phyloP scores from a whole-genome alignment of 1,139 yeast species.

The Geotrichum aggregatum region DNA sequence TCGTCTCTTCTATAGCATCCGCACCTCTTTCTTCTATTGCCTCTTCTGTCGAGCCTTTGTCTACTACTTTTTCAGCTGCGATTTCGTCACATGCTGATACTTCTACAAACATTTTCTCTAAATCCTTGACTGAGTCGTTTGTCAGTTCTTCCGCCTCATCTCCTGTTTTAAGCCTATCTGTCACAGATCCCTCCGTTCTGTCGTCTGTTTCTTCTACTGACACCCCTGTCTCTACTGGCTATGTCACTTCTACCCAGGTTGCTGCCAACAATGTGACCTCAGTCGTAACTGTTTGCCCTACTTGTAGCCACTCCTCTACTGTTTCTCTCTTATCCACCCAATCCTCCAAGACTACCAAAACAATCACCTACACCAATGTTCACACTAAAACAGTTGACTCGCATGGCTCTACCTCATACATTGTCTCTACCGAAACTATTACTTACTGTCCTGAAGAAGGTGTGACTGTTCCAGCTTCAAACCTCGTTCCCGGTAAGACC shows the following conservation, averaged over 20 bases:
- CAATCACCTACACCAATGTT: constrained; percentile 20
- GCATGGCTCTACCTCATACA: constrained; percentile 17
- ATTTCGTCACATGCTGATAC: background rate
- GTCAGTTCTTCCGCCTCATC: too few species aligned
- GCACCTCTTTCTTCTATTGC: background rate
- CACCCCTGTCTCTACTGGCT: constrained; percentile 15
- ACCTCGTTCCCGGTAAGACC: constrained; percentile 10
- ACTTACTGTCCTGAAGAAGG: constrained; percentile 14
- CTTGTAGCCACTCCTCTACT: constrained; percentile 25
- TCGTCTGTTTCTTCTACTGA: constrained; percentile 12
- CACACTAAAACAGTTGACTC: constrained; percentile 22
- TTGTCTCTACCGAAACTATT: constrained; percentile 11
- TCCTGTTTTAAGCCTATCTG: too few species aligned
- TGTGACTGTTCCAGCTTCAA: constrained; percentile 2
- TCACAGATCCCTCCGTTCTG: too few species aligned
- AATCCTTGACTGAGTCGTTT: too few species aligned
- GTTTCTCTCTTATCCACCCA: constrained; percentile 19
- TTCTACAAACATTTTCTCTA: constrained; percentile 13
- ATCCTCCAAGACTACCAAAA: too few species aligned
- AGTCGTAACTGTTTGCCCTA: constrained; percentile 22
- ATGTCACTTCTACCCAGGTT: constrained; percentile 20
- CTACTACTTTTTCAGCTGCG: background rate
- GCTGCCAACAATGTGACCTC: too few species aligned
- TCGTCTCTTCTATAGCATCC: constrained; percentile 9
- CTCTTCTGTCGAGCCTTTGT: background rate